Base-by-base conservation (phyloP, 2,329 filamentous ascomycete species). In the Stromatinia cepivora region DNA sequence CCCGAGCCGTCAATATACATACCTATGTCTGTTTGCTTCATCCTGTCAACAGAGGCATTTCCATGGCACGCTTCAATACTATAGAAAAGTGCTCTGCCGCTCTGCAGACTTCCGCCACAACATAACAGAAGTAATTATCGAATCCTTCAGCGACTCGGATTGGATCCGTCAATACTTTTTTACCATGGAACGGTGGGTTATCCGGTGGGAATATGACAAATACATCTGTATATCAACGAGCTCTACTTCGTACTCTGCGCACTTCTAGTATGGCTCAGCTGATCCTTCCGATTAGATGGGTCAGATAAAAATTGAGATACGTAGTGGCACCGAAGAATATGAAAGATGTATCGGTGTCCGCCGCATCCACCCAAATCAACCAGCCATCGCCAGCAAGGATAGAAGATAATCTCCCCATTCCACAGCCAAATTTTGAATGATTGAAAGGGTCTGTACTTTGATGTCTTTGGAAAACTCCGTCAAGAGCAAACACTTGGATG, bases 401-500 rank as follows among this genome's bases (percentile, higher is more conserved):
- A 9, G 1, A n/a, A 52, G 34, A 52, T 39, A 13, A 45, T 39
- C 4, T 52, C 15, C 48, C 15, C 4, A 36, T 7, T 52, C 39
- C 9, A 39, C 13, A 11, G 13, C n/a, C 15, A 17, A 17, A n/a
- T 2, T 22, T 4, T 46, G 2, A 15, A 36, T 1, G 31, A 58
- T 15, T 28, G 17, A 3, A 48, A n/a, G 11, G 7, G 20, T 13
- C 10, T 13, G 10, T 25, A 5, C 58, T 36, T 22, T 20, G 34
- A 57, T 13, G 36, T 1, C 22, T 36, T 34, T 31, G 31, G 9
- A 5, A 10, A 22, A 34, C 20, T 62, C 34, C 36, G 59, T n/a
- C 31, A 50, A 50, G 28, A 28, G 46, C 61, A 64, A 64, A 64
- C 46, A 64, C 61, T 63, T 64, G 42, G 34, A 34, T 20, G 20